Conservation (phyloP, 148 eudicot genomes). For the Rhododendron mucronatum region DNA sequence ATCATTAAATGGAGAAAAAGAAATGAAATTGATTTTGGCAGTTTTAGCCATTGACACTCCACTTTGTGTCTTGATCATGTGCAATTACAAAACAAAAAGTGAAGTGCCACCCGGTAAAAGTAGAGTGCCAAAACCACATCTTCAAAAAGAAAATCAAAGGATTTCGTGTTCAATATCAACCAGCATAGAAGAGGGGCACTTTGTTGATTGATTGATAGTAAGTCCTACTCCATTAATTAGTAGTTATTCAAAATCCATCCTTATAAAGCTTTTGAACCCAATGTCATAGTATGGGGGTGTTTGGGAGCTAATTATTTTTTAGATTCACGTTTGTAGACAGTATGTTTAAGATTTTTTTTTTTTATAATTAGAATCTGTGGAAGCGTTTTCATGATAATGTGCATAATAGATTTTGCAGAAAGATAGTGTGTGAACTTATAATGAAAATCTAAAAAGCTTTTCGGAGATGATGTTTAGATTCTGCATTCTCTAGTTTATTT, state of each 20-base stretch:
- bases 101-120: too few species aligned
- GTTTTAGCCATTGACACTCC: too few species aligned
- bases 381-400: background rate
- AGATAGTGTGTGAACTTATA: background rate
- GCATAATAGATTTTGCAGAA: background rate
- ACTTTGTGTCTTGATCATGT: too few species aligned
- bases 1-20: background rate
- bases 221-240: background rate
- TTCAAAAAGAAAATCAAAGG: background rate
- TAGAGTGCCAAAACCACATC: too few species aligned
- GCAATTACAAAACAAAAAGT: too few species aligned
- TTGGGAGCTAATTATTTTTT: too few species aligned
- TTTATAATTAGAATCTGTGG: background rate
- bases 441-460: too few species aligned
- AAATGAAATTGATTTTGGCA: too few species aligned
- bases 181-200: background rate
- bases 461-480: background rate
- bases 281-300: background rate
- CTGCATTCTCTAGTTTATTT: background rate
- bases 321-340: background rate
- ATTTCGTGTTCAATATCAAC: background rate
- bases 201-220: background rate
- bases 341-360: too few species aligned
- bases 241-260: background rate
- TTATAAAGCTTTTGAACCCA: background rate